Evolutionary conservation across 768 basidiomycete genomes (phyloP), one percentile per base, ranked within the genome.

Genomic region (Xanthoconium stramineum): DNA sequence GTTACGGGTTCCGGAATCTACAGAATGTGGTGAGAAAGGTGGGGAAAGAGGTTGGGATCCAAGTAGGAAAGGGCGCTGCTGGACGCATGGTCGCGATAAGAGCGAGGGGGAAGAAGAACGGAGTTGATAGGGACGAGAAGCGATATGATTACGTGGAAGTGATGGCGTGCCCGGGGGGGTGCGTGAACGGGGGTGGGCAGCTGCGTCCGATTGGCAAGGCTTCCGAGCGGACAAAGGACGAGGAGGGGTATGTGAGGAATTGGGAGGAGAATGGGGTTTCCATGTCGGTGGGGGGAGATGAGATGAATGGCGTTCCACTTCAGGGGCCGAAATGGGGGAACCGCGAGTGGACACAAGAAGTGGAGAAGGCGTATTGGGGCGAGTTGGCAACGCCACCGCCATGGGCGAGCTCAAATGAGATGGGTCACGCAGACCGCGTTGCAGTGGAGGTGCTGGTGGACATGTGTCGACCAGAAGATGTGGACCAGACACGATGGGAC

Each of bases 141-240:
- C 75, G 78, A 42, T 92, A 92, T 69, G 93, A 96, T 74, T 97
- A 94, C 70, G 86, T 96, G 39, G 94, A 97, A 68, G 94, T 99
- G 59, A 98, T 99, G 97, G 97, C 97, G 35, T 99, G 97, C 75
- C 97, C 97, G 0, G 86, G 89, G 0, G 97, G 97, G 17, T 98
- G 97, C 70, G 92, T 97, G 40, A 98, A 98, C 69, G 97, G 97
- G 9, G 97, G 96, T 20, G 97, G 97, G 6, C 97, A 98, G 76
- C 71, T 71, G 40, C 58, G 65, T 35, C 61, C 58, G 24, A 57
- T 53, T 43, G 39, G 57, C 43, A 60, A 59, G 42, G 53, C 51
- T 8, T 52, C 62, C 29, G 69, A 68, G 42, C 66, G 67, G 39
- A 52, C 54, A n/a, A 62, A 54, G 47, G 80, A 93, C 65, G 83